phyloP scores from a whole-genome alignment of 257 asterid genomes.

The Phtheirospermum japonicum region DNA sequence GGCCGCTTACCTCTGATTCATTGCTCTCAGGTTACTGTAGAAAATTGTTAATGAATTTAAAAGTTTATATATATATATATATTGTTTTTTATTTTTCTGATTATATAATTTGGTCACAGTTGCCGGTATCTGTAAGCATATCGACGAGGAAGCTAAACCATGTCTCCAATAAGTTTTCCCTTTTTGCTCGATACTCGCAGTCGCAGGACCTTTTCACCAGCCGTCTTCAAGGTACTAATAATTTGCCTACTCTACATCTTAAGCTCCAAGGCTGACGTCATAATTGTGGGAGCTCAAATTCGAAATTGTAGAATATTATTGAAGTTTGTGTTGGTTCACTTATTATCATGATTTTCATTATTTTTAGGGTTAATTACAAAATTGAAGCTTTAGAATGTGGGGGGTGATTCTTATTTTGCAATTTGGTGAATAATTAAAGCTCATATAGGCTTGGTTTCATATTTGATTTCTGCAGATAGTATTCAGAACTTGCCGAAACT shows the following conservation, averaged over 20 bases:
- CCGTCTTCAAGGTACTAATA: constrained; percentile 80
- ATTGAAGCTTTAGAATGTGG: background rate
- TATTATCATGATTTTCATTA: background rate
- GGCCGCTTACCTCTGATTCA: constrained; percentile 49
- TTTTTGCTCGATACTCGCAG: constrained; percentile 70
- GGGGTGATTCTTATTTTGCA: no score
- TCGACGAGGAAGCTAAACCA: constrained; percentile 36
- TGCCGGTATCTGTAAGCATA: constrained; percentile 39
- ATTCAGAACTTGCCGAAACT: constrained; percentile 80
- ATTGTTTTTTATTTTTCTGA: background rate
- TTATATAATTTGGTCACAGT: constrained; percentile 33
- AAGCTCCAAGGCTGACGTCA: background rate
- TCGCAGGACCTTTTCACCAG: constrained; percentile 67
- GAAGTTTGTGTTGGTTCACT: constrained; percentile 2
- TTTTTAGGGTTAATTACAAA: background rate
- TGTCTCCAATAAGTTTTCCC: constrained; percentile 29
- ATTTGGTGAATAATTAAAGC: background rate
- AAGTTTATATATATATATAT: no score
- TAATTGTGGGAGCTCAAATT: background rate
- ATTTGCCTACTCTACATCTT: no score
- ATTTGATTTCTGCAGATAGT: constrained; percentile 61
- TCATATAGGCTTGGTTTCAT: background rate
- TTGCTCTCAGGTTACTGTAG: constrained; percentile 45
- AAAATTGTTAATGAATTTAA: background rate
- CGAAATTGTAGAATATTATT: no score